phyloP scores from a whole-genome alignment of 108 stramenopile genomes.

The Cyclotella kingstonii region DNA sequence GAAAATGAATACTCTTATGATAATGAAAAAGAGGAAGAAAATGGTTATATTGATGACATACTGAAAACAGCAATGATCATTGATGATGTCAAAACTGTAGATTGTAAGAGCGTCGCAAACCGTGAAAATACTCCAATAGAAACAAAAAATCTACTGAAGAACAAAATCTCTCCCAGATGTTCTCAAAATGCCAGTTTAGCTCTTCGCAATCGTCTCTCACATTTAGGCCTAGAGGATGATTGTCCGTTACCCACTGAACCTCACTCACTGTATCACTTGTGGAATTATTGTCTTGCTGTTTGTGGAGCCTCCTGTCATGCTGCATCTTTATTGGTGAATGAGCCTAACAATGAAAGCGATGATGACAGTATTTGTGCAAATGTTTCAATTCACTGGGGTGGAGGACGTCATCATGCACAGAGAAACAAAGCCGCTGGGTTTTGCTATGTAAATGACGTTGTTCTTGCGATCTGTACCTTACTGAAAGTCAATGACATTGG shows the following conservation, averaged over 20 bases:
- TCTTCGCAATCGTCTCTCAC: conserved; percentile 2
- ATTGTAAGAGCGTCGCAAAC: no score
- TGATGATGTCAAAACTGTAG: no score
- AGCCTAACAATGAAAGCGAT: not conserved
- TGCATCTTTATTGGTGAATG: conserved; percentile 31
- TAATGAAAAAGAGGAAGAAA: not conserved
- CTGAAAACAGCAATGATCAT: no score
- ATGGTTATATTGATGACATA: not conserved
- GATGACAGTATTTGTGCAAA: conserved; percentile 29
- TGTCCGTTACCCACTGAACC: conserved; percentile 39
- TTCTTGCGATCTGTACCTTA: conserved; percentile 73
- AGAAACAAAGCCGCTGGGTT: conserved; percentile 67
- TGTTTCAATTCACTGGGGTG: conserved; percentile 83
- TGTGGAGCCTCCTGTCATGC: conserved; percentile 48
- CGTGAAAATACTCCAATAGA: conserved; percentile 1
- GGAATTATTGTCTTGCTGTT: conserved; percentile 41
- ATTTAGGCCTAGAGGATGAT: conserved; percentile 48
- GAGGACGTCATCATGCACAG: conserved; percentile 85
- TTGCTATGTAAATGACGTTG: conserved; percentile 87
- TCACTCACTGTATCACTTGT: conserved; percentile 20
- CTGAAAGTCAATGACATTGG: conserved; percentile 4
- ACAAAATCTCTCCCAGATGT: conserved; percentile 2
- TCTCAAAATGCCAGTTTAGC: not conserved
- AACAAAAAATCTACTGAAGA: not conserved
- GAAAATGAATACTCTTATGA: not conserved